Percentiles rank a stretch among this genome's conserved stretches.
These are phyloP conservation scores for Kwoniella sp. DNA, from an alignment of 768 basidiomycete genomes.

Conservation along the genomic window DNA sequence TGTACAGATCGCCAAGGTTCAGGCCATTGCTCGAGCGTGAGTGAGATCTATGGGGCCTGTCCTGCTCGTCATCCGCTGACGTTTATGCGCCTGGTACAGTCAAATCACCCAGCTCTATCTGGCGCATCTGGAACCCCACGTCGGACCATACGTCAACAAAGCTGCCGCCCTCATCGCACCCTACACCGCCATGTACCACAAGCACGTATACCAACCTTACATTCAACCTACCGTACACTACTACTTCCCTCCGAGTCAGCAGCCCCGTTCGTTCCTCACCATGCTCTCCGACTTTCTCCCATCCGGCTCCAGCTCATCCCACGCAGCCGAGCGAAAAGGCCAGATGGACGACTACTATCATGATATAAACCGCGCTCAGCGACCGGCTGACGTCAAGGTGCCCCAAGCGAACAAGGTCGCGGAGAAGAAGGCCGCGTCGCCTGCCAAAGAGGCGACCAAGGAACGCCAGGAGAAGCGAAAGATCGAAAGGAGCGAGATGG, in stretches of 20 bases:
- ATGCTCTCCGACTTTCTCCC: slow-evolving; percentile 41
- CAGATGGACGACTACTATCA: slow-evolving; percentile 28
- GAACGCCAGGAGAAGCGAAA: slow-evolving; percentile 8
- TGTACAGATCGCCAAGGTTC: slow-evolving; percentile 17
- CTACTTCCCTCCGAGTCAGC: slow-evolving; percentile 22
- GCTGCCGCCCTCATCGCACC: slow-evolving; percentile 15
- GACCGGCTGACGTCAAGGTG: slow-evolving; percentile 21
- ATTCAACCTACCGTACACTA: slow-evolving; percentile 25
- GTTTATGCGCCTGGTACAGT: slow-evolving; percentile 2
- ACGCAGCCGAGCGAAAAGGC: slow-evolving; percentile 26
- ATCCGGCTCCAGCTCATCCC: slow-evolving; percentile 6
- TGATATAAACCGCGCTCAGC: slow-evolving; percentile 18
- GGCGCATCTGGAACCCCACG: slow-evolving; percentile 35
- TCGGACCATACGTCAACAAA: slow-evolving; percentile 32
- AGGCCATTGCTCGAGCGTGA: slow-evolving; percentile 20
- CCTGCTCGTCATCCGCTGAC: background rate
- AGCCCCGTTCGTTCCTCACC: slow-evolving; percentile 29
- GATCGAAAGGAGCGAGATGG: slow-evolving; percentile 17
- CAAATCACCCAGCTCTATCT: slow-evolving; percentile 25
- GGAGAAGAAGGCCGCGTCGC: slow-evolving; percentile 8
- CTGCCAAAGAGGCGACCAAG: slow-evolving; percentile 2
- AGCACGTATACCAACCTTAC: slow-evolving; percentile 36
- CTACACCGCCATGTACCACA: slow-evolving; percentile 22
- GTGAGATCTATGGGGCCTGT: background rate
- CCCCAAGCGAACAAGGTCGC: slow-evolving; percentile 16